phyloP scores from a whole-genome alignment of 805 yeast genomes.

The Candida argentea region DNA sequence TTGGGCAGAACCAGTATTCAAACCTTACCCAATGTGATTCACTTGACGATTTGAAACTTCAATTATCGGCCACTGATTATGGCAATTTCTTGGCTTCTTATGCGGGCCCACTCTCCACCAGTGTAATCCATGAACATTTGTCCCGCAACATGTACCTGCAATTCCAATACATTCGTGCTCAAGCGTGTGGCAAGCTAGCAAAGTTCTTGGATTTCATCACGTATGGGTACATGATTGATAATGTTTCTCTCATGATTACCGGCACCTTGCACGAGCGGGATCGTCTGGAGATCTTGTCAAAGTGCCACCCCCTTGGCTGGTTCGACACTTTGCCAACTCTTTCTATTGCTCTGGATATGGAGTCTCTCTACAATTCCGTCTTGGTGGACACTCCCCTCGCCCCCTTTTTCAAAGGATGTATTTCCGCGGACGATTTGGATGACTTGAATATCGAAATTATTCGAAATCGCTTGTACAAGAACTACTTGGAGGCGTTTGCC shows the following conservation, averaged over 20 bases:
- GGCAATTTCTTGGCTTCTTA: constrained; percentile 82
- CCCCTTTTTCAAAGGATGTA: constrained; percentile 86
- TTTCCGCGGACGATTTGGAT: constrained; percentile 80
- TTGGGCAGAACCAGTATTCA: constrained; percentile 71
- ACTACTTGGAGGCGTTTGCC: constrained; percentile 82
- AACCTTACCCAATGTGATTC: constrained; percentile 94
- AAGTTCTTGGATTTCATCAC: constrained; percentile 87
- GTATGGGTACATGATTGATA: constrained; percentile 97
- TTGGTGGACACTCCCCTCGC: constrained; percentile 96
- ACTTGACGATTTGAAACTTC: constrained; percentile 87
- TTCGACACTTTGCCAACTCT: constrained; percentile 94
- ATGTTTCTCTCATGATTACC: constrained; percentile 89
- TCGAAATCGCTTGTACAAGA: constrained; percentile 84
- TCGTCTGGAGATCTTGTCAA: constrained; percentile 71
- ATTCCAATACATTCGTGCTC: constrained; percentile 76
- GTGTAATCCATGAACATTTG: constrained; percentile 74
- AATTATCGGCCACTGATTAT: constrained; percentile 91
- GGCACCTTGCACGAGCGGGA: constrained; percentile 96
- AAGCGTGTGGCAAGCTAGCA: constrained; percentile 70
- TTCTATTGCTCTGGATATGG: constrained; percentile 89
- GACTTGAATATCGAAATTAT: constrained; percentile 93
- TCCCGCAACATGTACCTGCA: constrained; percentile 67
- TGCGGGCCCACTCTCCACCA: constrained; percentile 75
- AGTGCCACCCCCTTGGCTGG: constrained; percentile 98
- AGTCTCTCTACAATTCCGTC: constrained; percentile 85